Percentiles rank a stretch among this genome's conserved stretches.
Evolutionary conservation across 1,139 yeast species (phyloP).

Genomic region (Scheffersomyces lignicola): DNA sequence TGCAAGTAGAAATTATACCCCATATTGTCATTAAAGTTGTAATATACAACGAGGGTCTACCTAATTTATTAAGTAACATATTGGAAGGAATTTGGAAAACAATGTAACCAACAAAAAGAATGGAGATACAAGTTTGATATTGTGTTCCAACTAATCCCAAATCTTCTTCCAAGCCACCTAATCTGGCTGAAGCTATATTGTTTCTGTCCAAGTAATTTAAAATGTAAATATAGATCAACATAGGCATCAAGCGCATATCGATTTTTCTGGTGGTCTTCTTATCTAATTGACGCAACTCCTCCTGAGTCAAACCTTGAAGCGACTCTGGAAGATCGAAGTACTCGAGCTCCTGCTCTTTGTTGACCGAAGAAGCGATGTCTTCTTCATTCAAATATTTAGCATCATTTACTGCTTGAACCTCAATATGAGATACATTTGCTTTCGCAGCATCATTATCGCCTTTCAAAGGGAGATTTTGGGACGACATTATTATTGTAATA

Average conservation of each 20-base stretch:
- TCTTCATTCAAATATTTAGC: not conserved
- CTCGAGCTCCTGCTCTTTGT: slow-evolving; percentile 8
- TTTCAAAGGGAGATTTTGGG: too few relatives aligned
- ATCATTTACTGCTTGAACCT: slow-evolving; percentile 5
- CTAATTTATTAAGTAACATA: slow-evolving; percentile 48
- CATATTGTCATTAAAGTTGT: slow-evolving; percentile 50
- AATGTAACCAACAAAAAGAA: slow-evolving; percentile 63
- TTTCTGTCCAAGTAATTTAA: slow-evolving; percentile 59
- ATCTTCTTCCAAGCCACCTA: slow-evolving; percentile 57
- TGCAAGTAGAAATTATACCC: slow-evolving; percentile 53
- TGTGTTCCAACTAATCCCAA: slow-evolving; percentile 48
- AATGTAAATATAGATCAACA: slow-evolving; percentile 52
- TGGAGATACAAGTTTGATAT: slow-evolving; percentile 56
- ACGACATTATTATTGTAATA: not conserved
- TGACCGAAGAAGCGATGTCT: slow-evolving; percentile 5
- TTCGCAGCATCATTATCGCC: slow-evolving; percentile 9
- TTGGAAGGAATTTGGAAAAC: slow-evolving; percentile 59
- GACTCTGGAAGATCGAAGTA: slow-evolving; percentile 30
- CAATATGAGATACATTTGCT: slow-evolving; percentile 9
- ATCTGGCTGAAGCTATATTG: slow-evolving; percentile 61
- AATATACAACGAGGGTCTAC: slow-evolving; percentile 52
- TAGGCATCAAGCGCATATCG: slow-evolving; percentile 56
- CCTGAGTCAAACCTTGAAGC: slow-evolving; percentile 30
- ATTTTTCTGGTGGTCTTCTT: slow-evolving; percentile 45
- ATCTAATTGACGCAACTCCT: slow-evolving; percentile 39